phyloP scores from a whole-genome alignment of 1,284 basidiomycete species.

The Somion occarium region DNA sequence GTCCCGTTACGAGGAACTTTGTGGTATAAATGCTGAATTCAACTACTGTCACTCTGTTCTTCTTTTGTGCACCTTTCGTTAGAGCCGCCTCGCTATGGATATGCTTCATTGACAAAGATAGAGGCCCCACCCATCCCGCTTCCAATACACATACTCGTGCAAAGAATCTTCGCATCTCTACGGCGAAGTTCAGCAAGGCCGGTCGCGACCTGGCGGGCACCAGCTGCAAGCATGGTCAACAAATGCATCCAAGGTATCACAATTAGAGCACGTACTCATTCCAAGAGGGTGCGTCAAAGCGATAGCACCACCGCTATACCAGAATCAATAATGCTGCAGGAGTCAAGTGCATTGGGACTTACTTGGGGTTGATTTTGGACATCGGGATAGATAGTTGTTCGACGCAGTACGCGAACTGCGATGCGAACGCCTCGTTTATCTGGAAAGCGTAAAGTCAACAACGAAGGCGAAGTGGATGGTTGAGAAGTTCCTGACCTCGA shows the following conservation, averaged over 20 bases:
- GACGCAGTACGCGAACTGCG: constrained; percentile 76
- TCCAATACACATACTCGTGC: constrained; percentile 87
- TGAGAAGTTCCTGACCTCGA: constrained; percentile 70
- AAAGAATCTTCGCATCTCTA: constrained; percentile 59
- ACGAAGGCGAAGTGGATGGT: neutral
- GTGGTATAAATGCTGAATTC: no score
- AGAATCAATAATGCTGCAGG: no score
- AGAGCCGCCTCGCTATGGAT: constrained; percentile 15
- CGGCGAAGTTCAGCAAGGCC: constrained; percentile 77
- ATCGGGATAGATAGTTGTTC: constrained; percentile 77
- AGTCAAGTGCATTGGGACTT: constrained; percentile 16
- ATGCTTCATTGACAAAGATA: constrained; percentile 74
- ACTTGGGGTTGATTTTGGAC: constrained; percentile 87
- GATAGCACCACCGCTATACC: constrained; percentile 76
- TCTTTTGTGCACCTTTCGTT: no score
- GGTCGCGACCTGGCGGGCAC: constrained; percentile 81
- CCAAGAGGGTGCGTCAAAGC: constrained; percentile 79
- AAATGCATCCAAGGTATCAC: constrained; percentile 8
- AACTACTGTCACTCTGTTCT: no score
- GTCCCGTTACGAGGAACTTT: no score
- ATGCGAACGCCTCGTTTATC: constrained; percentile 85
- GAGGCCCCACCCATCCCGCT: constrained; percentile 86
- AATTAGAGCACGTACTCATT: constrained; percentile 56
- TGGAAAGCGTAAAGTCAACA: constrained; percentile 24
- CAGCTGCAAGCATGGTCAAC: constrained; percentile 41